These are phyloP conservation scores for Eragrostis tef DNA, from an alignment of 202 grass and related monocot species.

Conservation along the genomic window DNA sequence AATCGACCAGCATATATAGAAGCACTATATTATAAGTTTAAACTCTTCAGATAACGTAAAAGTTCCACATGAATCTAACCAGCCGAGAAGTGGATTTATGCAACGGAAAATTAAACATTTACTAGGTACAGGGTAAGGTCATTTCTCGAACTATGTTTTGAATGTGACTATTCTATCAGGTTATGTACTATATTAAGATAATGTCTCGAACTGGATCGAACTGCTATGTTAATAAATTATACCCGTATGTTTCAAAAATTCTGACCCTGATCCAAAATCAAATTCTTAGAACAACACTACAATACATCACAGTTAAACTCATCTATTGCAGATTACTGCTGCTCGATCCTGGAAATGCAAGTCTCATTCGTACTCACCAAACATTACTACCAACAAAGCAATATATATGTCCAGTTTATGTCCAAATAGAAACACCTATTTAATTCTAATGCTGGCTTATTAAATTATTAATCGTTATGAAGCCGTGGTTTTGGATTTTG, in stretches of 20 bases:
- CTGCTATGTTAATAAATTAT: background rate
- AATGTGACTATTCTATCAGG: background rate
- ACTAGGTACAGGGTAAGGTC: background rate
- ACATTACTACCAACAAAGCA: background rate
- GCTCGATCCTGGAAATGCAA: slow-evolving; percentile 15
- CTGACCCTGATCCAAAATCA: slow-evolving; percentile 13
- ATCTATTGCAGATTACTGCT: slow-evolving; percentile 17
- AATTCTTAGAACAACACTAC: slow-evolving; percentile 1
- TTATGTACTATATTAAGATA: background rate
- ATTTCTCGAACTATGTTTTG: background rate
- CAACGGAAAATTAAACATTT: slow-evolving; percentile 12
- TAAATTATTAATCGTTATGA: background rate
- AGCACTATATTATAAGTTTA: slow-evolving; percentile 28
- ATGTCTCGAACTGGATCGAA: background rate
- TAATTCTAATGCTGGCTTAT: slow-evolving; percentile 1
- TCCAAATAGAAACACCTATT: slow-evolving; percentile 31
- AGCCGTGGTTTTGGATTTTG: slow-evolving; percentile 23
- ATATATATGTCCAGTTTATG: background rate
- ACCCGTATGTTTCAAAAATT: background rate
- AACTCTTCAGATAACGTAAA: slow-evolving; percentile 24
- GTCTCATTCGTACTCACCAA: slow-evolving; percentile 11
- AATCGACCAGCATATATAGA: slow-evolving; percentile 9
- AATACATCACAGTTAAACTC: slow-evolving; percentile 17
- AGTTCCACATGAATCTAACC: slow-evolving; percentile 19
- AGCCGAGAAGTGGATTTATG: background rate